Evolutionary conservation across 768 basidiomycete species (phyloP).

Genomic region (Pleurotus ostreatus): DNA sequence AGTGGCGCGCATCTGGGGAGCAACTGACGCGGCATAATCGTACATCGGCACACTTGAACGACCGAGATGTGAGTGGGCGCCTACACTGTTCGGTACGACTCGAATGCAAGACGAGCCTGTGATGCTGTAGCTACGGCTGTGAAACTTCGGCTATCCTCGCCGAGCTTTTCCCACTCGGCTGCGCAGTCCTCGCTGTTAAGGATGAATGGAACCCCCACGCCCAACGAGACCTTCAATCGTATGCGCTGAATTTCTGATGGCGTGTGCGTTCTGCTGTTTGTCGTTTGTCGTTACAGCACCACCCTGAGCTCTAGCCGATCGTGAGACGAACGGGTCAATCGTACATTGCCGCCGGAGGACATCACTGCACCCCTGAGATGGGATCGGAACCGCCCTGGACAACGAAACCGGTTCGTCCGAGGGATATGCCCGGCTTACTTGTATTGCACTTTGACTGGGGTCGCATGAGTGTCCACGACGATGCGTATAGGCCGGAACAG

Average conservation of each 20-base stretch:
- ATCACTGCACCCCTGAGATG: constrained; percentile 7
- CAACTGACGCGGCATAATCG: background rate
- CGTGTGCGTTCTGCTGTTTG: background rate
- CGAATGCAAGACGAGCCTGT: constrained; percentile 1
- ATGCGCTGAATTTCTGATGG: background rate
- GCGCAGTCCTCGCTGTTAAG: constrained; percentile 2
- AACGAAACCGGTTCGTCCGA: constrained; percentile 6
- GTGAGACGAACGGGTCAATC: background rate
- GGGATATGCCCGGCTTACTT: background rate
- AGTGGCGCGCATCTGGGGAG: too few relatives aligned
- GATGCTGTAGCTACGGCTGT: background rate
- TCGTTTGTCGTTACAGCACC: background rate
- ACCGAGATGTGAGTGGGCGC: background rate
- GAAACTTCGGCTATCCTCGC: constrained; percentile 9
- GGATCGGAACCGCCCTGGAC: constrained; percentile 2
- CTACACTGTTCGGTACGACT: background rate
- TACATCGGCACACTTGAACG: background rate
- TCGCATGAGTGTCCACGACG: too few relatives aligned
- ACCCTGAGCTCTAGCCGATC: constrained; percentile 1
- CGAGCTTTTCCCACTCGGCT: constrained; percentile 6
- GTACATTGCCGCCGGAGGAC: constrained; percentile 7
- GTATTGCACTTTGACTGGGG: too few relatives aligned
- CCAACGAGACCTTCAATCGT: too few relatives aligned
- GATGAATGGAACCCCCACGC: too few relatives aligned
- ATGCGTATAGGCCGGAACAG: too few relatives aligned